Percentiles rank a stretch among this genome's conserved stretches.
Conservation (phyloP, 2,329 filamentous ascomycete genomes). For the Parafenestella ontariensis region DNA sequence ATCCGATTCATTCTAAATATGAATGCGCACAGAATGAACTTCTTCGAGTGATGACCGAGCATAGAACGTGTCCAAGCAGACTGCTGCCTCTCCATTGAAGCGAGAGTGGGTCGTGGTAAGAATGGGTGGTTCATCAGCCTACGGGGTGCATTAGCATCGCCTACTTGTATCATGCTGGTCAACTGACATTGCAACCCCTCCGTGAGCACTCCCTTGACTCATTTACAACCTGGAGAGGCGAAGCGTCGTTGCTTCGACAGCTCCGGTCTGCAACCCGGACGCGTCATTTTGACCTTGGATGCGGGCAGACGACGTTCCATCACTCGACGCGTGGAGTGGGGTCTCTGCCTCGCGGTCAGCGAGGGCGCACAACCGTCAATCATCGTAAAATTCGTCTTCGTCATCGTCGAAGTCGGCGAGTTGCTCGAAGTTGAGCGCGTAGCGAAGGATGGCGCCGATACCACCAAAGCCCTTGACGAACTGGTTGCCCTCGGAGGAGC, state of each 20-base stretch:
- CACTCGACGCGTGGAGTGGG: conserved; percentile 63
- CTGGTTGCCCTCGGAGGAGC: conserved; percentile 97
- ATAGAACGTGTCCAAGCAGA: conserved; percentile 19
- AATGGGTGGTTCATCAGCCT: conserved; percentile 47
- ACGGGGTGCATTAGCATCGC: conserved; percentile 5
- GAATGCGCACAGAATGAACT: conserved; percentile 22
- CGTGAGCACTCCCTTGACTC: conserved; percentile 41
- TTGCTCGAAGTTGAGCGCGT: conserved; percentile 99
- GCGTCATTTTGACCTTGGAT: conserved; percentile 42
- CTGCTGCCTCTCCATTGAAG: conserved; percentile 44
- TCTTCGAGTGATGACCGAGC: conserved; percentile 22
- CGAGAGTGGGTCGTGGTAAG: conserved; percentile 47
- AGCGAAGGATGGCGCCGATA: conserved; percentile 94
- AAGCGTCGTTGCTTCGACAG: conserved; percentile 41
- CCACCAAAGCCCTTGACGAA: conserved; percentile 99
- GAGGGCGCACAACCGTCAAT: conserved; percentile 93
- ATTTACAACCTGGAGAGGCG: conserved; percentile 52
- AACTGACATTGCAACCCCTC: conserved; percentile 45
- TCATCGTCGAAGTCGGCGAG: conserved; percentile 82
- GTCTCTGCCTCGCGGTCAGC: conserved; percentile 83
- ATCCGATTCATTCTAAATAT: conserved; percentile 16
- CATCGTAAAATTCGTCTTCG: conserved; percentile 88
- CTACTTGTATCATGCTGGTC: neutral
- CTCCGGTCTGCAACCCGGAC: conserved; percentile 36
- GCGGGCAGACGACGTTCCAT: conserved; percentile 62